Evolutionary conservation across 257 asterid species (phyloP).

Genomic region (Solanum medicagineum): DNA sequence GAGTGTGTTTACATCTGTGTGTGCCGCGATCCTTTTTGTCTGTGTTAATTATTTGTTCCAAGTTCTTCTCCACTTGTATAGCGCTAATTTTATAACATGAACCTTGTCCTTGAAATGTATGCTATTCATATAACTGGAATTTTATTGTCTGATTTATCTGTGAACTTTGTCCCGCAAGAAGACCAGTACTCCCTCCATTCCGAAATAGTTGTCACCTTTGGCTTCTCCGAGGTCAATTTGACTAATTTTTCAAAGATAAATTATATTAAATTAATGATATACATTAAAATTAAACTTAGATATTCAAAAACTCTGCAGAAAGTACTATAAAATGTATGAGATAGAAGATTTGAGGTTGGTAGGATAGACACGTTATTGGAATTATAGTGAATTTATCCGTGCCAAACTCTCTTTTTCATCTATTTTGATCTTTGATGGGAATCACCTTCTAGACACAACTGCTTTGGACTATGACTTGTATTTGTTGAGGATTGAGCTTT

Average conservation of each 20-base stretch:
- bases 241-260: no score
- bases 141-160: neutral
- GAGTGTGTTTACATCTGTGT: neutral
- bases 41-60: neutral
- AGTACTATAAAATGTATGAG: neutral
- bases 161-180: neutral
- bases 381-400: neutral
- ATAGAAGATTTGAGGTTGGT: neutral
- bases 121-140: neutral
- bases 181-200: neutral
- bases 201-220: no score
- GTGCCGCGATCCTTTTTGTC: neutral
- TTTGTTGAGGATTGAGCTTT: neutral
- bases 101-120: neutral
- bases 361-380: neutral
- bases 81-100: neutral
- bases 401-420: neutral
- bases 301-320: no score
- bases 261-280: no score
- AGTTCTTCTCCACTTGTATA: neutral
- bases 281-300: no score
- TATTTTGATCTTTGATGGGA: neutral
- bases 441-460: neutral
- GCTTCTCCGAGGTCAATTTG: no score
- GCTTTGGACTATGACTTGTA: neutral